Base-by-base conservation (phyloP, 768 basidiomycete species). In the Russula sp. region DNA sequence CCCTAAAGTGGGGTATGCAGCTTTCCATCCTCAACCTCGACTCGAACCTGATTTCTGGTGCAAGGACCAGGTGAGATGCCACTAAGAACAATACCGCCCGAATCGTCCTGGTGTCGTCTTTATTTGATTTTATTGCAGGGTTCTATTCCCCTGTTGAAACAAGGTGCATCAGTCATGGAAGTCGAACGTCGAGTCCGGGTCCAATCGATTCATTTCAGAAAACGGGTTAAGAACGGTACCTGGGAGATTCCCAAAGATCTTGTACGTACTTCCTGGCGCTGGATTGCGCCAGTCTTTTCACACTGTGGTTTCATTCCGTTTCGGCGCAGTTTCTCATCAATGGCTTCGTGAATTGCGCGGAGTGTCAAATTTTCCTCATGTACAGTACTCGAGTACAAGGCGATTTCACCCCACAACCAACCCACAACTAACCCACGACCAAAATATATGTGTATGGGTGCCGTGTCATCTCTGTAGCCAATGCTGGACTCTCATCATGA, bases 151-250 rank as follows among this genome's bases (percentile, higher is more conserved):
- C 13, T 10, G n/a, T 40, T 40, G 16, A 40, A 26, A 57, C 40
- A 57, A 40, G 20, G 40, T 22, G n/a, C 42, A 30, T 8, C 14
- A 57, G 34, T 22, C 24, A 58, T 58, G 30, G 57, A 58, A 48
- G 44, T 18, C 44, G 7, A 16, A 44, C 28, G 6, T 40, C 10
- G n/a, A 57, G 20, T 16, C 5, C 42, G 20, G 22, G 40, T n/a
- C 26, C 9, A 56, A 40, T 24, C 13, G 3, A 7, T 20, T 26
- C 44, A 20, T 44, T n/a, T 44, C 46, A 48, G 22, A 46, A 46
- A 48, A 14, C 13, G 46, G n/a, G 30, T 48, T 34, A 32, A 46
- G 57, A 32, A 22, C 18, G 6, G 44, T 14, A 10, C 40, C 28
- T 46, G 14, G 11, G 20, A 44, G 40, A 30, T 55, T 57, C 30